Base-by-base conservation (phyloP, 2,329 filamentous ascomycete species). In the Monilinia vaccinii-corymbosi region DNA sequence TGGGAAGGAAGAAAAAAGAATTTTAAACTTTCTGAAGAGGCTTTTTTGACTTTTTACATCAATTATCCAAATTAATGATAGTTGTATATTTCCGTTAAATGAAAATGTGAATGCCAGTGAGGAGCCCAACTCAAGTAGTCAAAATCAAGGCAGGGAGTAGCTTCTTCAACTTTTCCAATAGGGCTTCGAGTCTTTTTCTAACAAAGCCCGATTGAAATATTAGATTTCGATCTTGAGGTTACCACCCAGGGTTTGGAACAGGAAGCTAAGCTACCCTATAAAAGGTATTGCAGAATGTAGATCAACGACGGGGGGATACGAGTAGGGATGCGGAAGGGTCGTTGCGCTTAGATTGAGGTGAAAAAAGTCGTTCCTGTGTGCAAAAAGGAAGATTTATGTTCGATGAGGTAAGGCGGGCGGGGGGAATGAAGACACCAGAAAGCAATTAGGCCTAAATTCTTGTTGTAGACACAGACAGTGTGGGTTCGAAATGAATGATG, bases 201-300 rank as follows among this genome's bases (percentile, higher is more conserved):
- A 53, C n/a, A 34, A 53, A 53, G 38, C 18, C 51, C 38, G 51
- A 53, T 53, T 8, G 14, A 44, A 44, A 53, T 44, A 44, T 53
- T 31, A 44, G 51, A 44, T 53, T 53, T 42, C 51, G 51, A 53
- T 53, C 51, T 44, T 28, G n/a, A 53, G n/a, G 40, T 13, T 32
- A 18, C 25, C 9, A 21, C 28, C 38, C 10, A 44, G 38, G 38
- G 13, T 53, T 7, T 44, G 51, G 51, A 44, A 42, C 50, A 14
- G n/a, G 45, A 23, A 25, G 25, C 18, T 1, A 46, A n/a, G 49
- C 49, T 40, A n/a, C 16, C 14, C 50, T 42, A 4, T 32, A 42
- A 31, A 42, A 10, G 50, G 50, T 28, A 42, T 44, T 34, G 49
- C 4, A 16, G 38, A 16, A 11, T 53, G 50, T 44, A 53, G 51